phyloP scores from a whole-genome alignment of 2,329 filamentous ascomycete species.

The Sarocladium brachiariae region DNA sequence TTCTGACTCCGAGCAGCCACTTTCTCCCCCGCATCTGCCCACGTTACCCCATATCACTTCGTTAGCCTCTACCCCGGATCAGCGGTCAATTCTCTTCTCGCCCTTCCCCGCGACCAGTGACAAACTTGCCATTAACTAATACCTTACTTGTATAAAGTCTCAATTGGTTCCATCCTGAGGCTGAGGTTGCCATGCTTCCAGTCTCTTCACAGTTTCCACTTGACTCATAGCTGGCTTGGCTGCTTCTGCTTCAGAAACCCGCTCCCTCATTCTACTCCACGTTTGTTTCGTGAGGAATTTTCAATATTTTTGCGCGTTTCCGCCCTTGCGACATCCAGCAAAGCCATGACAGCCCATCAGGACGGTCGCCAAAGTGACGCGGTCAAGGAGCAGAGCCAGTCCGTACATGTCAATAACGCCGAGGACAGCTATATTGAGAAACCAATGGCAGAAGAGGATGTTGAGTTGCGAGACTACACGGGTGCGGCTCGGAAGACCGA shows the following conservation, averaged over 20 bases:
- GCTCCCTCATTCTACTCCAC: too few relatives aligned
- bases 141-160: too few relatives aligned
- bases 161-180: too few relatives aligned
- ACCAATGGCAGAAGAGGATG: neutral
- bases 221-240: too few relatives aligned
- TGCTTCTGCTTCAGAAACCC: too few relatives aligned
- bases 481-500: conserved; percentile 31
- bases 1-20: neutral
- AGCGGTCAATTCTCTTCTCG: neutral
- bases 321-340: neutral
- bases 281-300: too few relatives aligned
- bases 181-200: too few relatives aligned
- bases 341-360: neutral
- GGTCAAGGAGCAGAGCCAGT: conserved; percentile 1
- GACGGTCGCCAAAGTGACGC: conserved; percentile 4
- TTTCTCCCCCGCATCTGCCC: neutral
- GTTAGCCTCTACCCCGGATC: conserved; percentile 2
- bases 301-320: too few relatives aligned
- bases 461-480: conserved; percentile 25
- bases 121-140: neutral
- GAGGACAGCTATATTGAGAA: conserved; percentile 6
- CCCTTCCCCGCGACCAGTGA: neutral
- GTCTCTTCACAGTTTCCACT: too few relatives aligned
- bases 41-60: neutral
- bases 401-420: conserved; percentile 2